Percentiles rank a stretch among this genome's conserved stretches.
These are phyloP conservation scores for Monosporozyma unispora DNA, from an alignment of 805 yeast species.

Conservation along the genomic window DNA sequence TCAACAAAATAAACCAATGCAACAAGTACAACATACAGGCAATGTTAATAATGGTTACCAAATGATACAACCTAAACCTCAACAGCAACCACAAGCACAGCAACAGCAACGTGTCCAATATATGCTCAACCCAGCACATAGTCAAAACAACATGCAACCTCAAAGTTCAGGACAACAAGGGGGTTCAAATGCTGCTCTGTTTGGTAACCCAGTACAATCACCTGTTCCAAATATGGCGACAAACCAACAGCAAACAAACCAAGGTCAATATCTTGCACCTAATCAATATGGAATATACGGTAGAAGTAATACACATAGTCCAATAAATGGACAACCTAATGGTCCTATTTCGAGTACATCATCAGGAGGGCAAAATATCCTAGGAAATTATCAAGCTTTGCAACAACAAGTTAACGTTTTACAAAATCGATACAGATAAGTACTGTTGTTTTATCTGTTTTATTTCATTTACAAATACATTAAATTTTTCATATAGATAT, in stretches of 20 bases:
- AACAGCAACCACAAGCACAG: constrained; percentile 11
- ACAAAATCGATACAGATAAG: constrained; percentile 20
- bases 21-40: neutral
- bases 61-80: neutral
- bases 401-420: constrained; percentile 63
- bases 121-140: neutral
- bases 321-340: neutral
- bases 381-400: constrained; percentile 56
- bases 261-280: neutral
- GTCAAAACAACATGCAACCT: constrained; percentile 8
- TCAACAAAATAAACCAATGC: neutral
- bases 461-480: neutral
- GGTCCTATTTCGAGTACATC: neutral
- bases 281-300: neutral
- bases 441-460: neutral
- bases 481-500: neutral
- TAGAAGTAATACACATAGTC: neutral
- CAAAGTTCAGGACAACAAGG: constrained; percentile 13
- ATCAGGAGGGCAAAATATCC: constrained; percentile 29
- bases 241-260: neutral
- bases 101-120: constrained; percentile 12
- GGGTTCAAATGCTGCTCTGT: constrained; percentile 7
- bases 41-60: neutral
- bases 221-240: constrained; percentile 1
- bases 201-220: constrained; percentile 4